Evolutionary conservation across 768 basidiomycete genomes (phyloP), one percentile per base, ranked within the genome.

Genomic region (Gymnopilus junonius): DNA sequence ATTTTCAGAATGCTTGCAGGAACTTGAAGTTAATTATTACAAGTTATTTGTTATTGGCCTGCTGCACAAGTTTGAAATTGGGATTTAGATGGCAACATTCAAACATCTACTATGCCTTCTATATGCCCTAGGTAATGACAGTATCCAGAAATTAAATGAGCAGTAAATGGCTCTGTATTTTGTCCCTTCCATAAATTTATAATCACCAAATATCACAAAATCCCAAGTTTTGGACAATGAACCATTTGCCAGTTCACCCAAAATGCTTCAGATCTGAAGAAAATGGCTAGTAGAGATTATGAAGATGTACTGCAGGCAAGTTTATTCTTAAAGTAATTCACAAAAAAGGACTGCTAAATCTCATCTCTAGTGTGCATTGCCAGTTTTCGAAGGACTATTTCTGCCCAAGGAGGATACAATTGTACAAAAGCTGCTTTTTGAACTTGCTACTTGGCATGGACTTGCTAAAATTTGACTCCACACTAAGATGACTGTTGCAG

Each of bases 221-320:
- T 20, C 12, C 23, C 4, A 31, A 15, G 21, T 20, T 14, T 31
- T 40, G 73, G 8, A 62, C 71, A 37, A 73, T 70, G 58, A 1
- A 69, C 73, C 0, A 82, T 82, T 17, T 69, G 71, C 0, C 56
- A 61, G 0, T 80, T 81, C 53, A 40, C 66, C 8, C 61, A 54
- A 0, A 78, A 78, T 48, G 66, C 74, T 0, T 71, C 76, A 0
- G 73, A 73, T 14, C 71, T 78, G 68, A 72, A 72, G 56, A 72
- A 77, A 8, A 57, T 75, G 2, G 73, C 75, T 5, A 80, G 73
- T 0, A 66, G 71, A 0, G 74, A 81, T 58, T 81, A 76, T 45
- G 76, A 80, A 57, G 79, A 81, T 32, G 37, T 80, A 1, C 62
- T 81, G 0, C 78, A 80, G 71, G 80, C 74, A 51, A 5, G 59